Conservation (phyloP, 129 eudicot genomes). For the Glebionis coronaria region DNA sequence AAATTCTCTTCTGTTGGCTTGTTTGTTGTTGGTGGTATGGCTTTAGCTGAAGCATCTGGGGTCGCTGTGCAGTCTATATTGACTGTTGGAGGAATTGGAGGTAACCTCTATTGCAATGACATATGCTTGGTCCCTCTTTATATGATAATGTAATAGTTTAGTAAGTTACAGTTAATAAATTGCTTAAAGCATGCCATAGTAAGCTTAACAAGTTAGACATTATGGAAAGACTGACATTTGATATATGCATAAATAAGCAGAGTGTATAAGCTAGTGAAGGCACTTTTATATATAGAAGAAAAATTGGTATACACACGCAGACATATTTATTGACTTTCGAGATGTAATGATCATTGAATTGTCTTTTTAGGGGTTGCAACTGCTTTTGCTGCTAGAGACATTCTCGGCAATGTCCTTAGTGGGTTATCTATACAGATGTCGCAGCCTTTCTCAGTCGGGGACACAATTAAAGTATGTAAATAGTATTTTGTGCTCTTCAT, state of each 20-base stretch:
- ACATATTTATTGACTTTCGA: not conserved
- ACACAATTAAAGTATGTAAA: conserved; percentile 75
- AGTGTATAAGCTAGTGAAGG: conserved; percentile 1
- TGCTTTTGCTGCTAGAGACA: conserved; percentile 93
- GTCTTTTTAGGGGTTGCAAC: conserved; percentile 86
- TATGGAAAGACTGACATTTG: not conserved
- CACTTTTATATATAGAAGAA: not conserved
- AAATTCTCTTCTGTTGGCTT: conserved; percentile 88
- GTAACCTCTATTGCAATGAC: conserved; percentile 32
- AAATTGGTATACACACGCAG: not conserved
- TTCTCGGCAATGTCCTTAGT: conserved; percentile 90
- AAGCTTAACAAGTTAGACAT: not conserved
- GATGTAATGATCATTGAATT: conserved; percentile 18
- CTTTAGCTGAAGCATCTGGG: conserved; percentile 96
- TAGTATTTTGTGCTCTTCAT: conserved; percentile 2
- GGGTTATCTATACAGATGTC: conserved; percentile 84
- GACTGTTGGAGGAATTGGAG: conserved; percentile 98
- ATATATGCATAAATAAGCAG: conserved; percentile 1
- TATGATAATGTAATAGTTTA: not conserved
- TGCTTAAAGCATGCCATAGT: conserved; percentile 9
- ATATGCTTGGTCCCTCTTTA: not conserved
- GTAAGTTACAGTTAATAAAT: not conserved
- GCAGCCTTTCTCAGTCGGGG: conserved; percentile 86
- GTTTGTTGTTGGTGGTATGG: conserved; percentile 73
- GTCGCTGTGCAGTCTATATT: conserved; percentile 90